Evolutionary conservation across 2,329 filamentous ascomycete species (phyloP).

Genomic region (Talaromyces albobiverticillius): DNA sequence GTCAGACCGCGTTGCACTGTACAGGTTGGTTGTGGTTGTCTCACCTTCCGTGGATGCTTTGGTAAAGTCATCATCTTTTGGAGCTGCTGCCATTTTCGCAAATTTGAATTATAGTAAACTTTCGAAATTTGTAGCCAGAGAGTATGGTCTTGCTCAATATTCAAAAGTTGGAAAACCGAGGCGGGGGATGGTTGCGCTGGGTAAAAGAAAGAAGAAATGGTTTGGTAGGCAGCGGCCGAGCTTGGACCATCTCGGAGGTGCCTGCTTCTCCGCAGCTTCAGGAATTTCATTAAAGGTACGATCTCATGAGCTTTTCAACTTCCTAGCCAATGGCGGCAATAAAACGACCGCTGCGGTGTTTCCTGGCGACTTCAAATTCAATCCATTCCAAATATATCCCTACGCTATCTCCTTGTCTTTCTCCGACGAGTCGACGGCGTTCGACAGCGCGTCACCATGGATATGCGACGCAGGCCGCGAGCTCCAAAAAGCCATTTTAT

Average conservation of each 20-base stretch:
- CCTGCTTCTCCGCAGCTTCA: constrained; percentile 12
- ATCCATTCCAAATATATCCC: constrained; percentile 17
- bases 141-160: background rate
- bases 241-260: constrained; percentile 32
- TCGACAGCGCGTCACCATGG: constrained; percentile 23
- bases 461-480: constrained; percentile 27
- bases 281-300: background rate
- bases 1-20: background rate
- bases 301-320: background rate
- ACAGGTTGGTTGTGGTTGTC: background rate
- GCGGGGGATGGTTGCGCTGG: no score
- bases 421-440: constrained; percentile 13
- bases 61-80: constrained; percentile 34
- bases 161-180: no score
- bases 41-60: constrained; percentile 44
- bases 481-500: constrained; percentile 76
- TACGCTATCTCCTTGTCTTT: constrained; percentile 28
- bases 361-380: constrained; percentile 21
- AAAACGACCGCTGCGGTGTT: constrained; percentile 18
- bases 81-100: constrained; percentile 25
- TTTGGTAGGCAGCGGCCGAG: constrained; percentile 14
- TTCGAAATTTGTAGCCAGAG: no score
- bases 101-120: background rate
- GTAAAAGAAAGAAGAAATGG: constrained; percentile 10
- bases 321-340: constrained; percentile 10